These are phyloP conservation scores for Podila horticola DNA, from an alignment of 192 early-diverging fungal species.

Conservation along the genomic window DNA sequence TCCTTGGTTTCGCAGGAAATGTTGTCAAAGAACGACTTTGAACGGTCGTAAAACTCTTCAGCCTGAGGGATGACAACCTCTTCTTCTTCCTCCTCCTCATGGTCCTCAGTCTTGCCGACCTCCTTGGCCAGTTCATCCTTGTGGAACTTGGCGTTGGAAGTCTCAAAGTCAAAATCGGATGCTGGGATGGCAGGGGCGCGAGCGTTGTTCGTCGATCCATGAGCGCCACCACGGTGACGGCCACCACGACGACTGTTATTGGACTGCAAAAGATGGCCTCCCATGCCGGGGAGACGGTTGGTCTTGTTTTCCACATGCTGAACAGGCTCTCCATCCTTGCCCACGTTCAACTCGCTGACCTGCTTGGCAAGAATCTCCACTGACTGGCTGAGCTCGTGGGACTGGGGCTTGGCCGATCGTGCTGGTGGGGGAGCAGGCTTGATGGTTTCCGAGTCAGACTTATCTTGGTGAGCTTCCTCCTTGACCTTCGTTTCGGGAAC, in stretches of 20 bases:
- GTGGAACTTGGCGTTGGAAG: constrained; percentile 95
- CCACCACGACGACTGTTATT: constrained; percentile 59
- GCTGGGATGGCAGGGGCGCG: constrained; percentile 61
- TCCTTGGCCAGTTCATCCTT: constrained; percentile 86
- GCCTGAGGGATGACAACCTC: constrained; percentile 62
- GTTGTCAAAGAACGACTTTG: constrained; percentile 94
- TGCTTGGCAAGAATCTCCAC: constrained; percentile 66
- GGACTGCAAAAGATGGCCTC: constrained; percentile 57
- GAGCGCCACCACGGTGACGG: constrained; percentile 50
- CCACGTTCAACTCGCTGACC: constrained; percentile 62
- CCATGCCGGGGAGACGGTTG: constrained; percentile 64
- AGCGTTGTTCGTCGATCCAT: constrained; percentile 50
- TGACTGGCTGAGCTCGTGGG: constrained; percentile 53
- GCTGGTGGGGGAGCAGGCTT: constrained; percentile 54
- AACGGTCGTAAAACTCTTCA: constrained; percentile 79
- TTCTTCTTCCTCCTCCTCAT: constrained; percentile 62
- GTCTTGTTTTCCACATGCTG: constrained; percentile 45
- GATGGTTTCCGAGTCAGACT: constrained; percentile 47
- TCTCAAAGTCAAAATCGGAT: constrained; percentile 96
- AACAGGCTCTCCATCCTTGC: constrained; percentile 31
- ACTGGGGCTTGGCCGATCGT: constrained; percentile 41
- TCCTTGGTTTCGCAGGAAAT: constrained; percentile 97
- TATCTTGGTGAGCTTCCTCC: constrained; percentile 19
- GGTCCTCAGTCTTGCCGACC: constrained; percentile 64
- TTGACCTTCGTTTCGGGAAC: constrained; percentile 19